Base-by-base conservation (phyloP, 2,329 filamentous ascomycete species). In the Clonostachys sp. region DNA sequence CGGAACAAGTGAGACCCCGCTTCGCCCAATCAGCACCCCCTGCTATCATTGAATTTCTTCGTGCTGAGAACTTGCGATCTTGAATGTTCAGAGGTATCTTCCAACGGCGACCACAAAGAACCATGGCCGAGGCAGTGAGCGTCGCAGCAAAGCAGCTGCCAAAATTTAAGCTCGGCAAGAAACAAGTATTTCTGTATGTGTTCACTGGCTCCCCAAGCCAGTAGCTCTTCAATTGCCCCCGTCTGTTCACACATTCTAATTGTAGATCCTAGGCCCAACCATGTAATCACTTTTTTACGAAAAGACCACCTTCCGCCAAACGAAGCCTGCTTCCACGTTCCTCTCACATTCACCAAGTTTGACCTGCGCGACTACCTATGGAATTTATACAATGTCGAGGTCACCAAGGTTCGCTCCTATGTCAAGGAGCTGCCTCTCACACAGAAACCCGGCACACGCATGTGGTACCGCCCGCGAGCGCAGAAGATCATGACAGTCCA, bases 401-500 rank as follows among this genome's bases (percentile, higher is more conserved):
- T 86, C 46, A 72, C 81, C 45, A 76, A 76, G 55, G 83, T 97
- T 52, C 87, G 92, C 51, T 91, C 88, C 46, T 92, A 61, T 50
- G 81, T 97, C 61, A 84, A 88, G 68, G 77, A 83, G 63, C 80
- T 64, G 50, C 67, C 70, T 14, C 77, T 78, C 48, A 79, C 80
- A 35, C 78, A 78, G 48, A 79, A 67, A 56, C 64, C 64, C 62
- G 62, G 61, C 65, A 50, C 53, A 59, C 75, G 78, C 51, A 76
- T 77, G 52, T 83, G 82, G 74, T 85, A 83, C 66, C 81, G 92
- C 20, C 87, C 88, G 24, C 75, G 80, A 53, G 73, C 83, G 44
- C 78, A 84, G 60, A 99, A 99, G 80, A 87, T 85, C 67, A 99
- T 99, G 94, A 95, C 87, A 40, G 89, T 95, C 41, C 89, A 96